These are phyloP conservation scores for Trichoderma asperellum DNA, from an alignment of 2,329 filamentous ascomycete species.

Conservation along the genomic window DNA sequence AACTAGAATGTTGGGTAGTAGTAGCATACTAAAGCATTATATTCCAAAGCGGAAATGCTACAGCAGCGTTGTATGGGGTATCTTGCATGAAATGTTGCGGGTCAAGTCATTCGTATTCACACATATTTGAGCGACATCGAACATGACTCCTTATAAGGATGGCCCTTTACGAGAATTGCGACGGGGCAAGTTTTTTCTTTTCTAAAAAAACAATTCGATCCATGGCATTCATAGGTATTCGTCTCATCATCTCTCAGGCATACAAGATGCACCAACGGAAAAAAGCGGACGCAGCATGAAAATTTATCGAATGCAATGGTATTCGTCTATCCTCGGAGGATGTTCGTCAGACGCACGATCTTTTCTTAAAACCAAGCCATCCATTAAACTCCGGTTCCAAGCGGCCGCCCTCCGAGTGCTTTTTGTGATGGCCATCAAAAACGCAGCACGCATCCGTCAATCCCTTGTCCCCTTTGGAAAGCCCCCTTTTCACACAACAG, in stretches of 20 bases:
- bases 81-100: background rate
- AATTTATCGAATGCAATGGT: conserved; percentile 46
- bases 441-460: conserved; percentile 34
- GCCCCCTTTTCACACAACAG: conserved; percentile 15
- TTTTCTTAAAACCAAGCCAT: conserved; percentile 50
- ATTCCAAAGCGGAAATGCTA: background rate
- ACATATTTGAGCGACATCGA: background rate
- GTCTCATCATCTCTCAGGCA: background rate
- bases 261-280: background rate
- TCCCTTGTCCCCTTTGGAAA: conserved; percentile 32
- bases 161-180: background rate
- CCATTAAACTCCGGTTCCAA: conserved; percentile 53
- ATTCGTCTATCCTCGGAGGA: conserved; percentile 51
- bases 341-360: conserved; percentile 49
- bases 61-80: background rate
- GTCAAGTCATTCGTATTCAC: background rate
- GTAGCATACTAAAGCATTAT: too few relatives aligned
- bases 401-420: conserved; percentile 49
- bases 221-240: conserved; percentile 18
- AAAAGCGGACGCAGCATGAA: background rate
- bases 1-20: background rate
- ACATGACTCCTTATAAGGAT: background rate
- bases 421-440: conserved; percentile 42
- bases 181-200: background rate
- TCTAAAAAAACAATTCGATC: background rate